phyloP scores from a whole-genome alignment of 2,329 filamentous ascomycete species.

The Fusarium veterinarium region DNA sequence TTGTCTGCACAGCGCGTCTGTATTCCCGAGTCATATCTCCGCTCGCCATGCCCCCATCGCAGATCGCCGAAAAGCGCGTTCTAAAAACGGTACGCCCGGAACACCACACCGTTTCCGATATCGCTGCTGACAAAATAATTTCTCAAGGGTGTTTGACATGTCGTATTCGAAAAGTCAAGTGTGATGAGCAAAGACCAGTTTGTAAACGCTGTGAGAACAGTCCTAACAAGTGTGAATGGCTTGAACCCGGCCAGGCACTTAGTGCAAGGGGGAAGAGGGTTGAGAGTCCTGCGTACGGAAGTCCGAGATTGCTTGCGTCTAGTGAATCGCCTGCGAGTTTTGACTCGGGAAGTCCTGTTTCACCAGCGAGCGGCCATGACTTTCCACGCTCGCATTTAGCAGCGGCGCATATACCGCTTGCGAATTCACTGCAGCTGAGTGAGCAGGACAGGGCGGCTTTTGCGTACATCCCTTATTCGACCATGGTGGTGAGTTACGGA shows the following conservation, averaged over 20 bases:
- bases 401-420: slow-evolving; percentile 19
- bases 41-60: slow-evolving; percentile 13
- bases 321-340: slow-evolving; percentile 7
- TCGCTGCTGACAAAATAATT: not conserved
- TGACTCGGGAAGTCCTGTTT: not conserved
- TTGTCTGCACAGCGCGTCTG: not conserved
- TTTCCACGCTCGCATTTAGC: slow-evolving; percentile 7
- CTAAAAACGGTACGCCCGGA: slow-evolving; percentile 33
- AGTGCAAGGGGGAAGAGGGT: slow-evolving; percentile 1
- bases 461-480: slow-evolving; percentile 25
- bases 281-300: not conserved
- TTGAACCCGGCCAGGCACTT: slow-evolving; percentile 24
- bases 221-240: slow-evolving; percentile 37
- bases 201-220: slow-evolving; percentile 34
- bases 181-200: slow-evolving; percentile 33
- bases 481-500: slow-evolving; percentile 35
- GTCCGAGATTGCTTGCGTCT: not conserved
- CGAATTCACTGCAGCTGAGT: slow-evolving; percentile 30
- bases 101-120: not conserved
- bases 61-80: slow-evolving; percentile 30
- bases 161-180: slow-evolving; percentile 41
- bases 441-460: slow-evolving; percentile 28
- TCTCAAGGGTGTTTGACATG: slow-evolving; percentile 34
- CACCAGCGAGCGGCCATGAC: not conserved
- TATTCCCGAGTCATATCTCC: slow-evolving; percentile 3